These are phyloP conservation scores for Hypoxylon sp. DNA, from an alignment of 2,329 filamentous ascomycete species.

Conservation along the genomic window DNA sequence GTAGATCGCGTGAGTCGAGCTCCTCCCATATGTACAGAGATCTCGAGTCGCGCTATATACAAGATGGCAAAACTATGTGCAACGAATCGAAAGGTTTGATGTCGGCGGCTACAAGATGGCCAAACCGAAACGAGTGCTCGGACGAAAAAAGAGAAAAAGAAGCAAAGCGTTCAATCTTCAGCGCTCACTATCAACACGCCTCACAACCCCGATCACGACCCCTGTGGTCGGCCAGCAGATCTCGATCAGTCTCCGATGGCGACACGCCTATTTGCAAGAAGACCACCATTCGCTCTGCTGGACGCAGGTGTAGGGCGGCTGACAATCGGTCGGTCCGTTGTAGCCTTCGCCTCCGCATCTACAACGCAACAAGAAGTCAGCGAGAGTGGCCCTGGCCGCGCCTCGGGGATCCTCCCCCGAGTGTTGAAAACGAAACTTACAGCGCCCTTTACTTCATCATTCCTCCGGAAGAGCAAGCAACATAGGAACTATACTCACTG, in stretches of 20 bases:
- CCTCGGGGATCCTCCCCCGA: neutral
- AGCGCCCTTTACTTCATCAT: neutral
- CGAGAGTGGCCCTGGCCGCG: neutral
- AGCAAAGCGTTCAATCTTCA: neutral
- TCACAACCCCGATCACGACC: neutral
- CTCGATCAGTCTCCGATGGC: neutral
- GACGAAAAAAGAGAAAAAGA: neutral
- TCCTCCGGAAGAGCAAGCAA: neutral
- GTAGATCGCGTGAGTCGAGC: conserved; percentile 10
- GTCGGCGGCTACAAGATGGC: neutral
- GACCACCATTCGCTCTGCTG: conserved; percentile 45
- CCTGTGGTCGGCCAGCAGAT: neutral
- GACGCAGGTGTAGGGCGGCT: conserved; percentile 45
- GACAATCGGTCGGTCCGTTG: conserved; percentile 46
- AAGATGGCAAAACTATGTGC: conserved; percentile 24
- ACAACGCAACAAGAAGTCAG: conserved; percentile 20
- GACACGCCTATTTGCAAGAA: conserved; percentile 20
- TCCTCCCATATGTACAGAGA: conserved; percentile 22
- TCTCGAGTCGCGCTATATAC: conserved; percentile 15
- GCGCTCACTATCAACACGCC: neutral
- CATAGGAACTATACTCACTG: conserved; percentile 40
- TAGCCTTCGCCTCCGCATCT: conserved; percentile 47
- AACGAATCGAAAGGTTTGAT: conserved; percentile 7
- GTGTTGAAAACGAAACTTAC: conserved; percentile 6
- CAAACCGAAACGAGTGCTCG: neutral